Percentiles rank a stretch among this genome's conserved stretches.
These are phyloP conservation scores for Termitomyces sp. DNA, from an alignment of 768 basidiomycete species.

Conservation along the genomic window DNA sequence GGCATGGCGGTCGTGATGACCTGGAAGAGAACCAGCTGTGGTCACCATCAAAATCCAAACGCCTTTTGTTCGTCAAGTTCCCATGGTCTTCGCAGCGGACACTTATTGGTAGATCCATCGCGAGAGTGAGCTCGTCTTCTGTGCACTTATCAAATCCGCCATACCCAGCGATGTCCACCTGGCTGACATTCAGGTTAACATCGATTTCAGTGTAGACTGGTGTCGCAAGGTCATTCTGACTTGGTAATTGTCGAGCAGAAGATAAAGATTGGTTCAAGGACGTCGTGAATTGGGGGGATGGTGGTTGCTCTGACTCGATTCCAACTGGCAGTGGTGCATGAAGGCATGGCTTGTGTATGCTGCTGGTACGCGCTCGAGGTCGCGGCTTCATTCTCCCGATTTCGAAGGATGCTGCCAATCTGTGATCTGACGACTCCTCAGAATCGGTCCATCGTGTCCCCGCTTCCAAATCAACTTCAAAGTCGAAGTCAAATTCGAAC, in stretches of 20 bases:
- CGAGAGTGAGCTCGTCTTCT: slow-evolving; percentile 39
- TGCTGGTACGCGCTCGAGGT: slow-evolving; percentile 29
- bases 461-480: slow-evolving; percentile 24
- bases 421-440: slow-evolving; percentile 3
- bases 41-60: slow-evolving; percentile 5
- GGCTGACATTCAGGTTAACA: slow-evolving; percentile 15
- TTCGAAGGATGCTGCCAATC: slow-evolving; percentile 16
- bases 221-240: slow-evolving; percentile 10
- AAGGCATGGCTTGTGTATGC: slow-evolving; percentile 25
- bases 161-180: slow-evolving; percentile 14
- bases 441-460: slow-evolving; percentile 17
- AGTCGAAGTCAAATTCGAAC: slow-evolving; percentile 26
- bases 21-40: slow-evolving; percentile 10
- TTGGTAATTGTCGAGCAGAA: background rate
- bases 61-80: slow-evolving; percentile 5
- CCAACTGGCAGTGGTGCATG: slow-evolving; percentile 13
- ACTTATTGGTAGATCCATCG: slow-evolving; percentile 35
- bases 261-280: slow-evolving; percentile 19
- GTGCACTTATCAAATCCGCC: slow-evolving; percentile 15
- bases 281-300: slow-evolving; percentile 7
- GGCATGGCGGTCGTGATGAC: slow-evolving; percentile 3
- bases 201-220: slow-evolving; percentile 18
- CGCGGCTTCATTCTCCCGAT: slow-evolving; percentile 23
- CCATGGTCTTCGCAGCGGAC: slow-evolving; percentile 11
- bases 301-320: background rate